Base-by-base conservation (phyloP, 345 rosid genomes). In the Arabis alpina region DNA sequence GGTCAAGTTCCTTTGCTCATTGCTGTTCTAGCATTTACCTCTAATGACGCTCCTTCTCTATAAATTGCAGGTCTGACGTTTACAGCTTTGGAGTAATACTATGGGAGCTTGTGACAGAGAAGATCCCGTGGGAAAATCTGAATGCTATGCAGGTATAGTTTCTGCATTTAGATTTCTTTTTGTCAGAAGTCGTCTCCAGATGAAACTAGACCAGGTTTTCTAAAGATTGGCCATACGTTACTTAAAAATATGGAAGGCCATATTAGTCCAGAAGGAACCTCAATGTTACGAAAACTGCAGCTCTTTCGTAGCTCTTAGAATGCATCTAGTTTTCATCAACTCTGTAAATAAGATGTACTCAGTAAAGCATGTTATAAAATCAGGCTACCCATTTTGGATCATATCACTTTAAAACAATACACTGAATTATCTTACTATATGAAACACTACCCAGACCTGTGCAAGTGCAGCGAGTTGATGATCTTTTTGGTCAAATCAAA, bases 81-180 rank as follows among this genome's bases (percentile, higher is more conserved):
- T 93, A 87, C 83, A 93, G 97, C 81, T 93, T 76, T 64, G 98
- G 98, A 36, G 91, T 93, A 64, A 78, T 93, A 75, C 71, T 93
- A 68, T 93, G 98, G 98, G 98, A 93, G 82, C 86, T 93, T 28
- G 88, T 91, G 25, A 89, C 98, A 27, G 94, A 89, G 82, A 91
- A 91, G 81, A 91, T 93, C 58, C 98, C 97, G 8, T 93, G 98
- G 98, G 97, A 87, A 59, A 89, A 83, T 85, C 88, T 84, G 66
- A 93, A 89, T 83, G 79, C 97, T 24, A 88, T 89, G 94, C 98
- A 93, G 98, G 98, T 91, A 79, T 45, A 28, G 59, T 47, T 77
- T 67, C 68, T 32, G 1, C 28, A 14, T 61, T 37, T 51, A 28
- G 54, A 36, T 7, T 0, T 36, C 3, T 36, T 36, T 36, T 7